phyloP scores from a whole-genome alignment of 2,329 filamentous ascomycete species.

The Talaromyces sp. region DNA sequence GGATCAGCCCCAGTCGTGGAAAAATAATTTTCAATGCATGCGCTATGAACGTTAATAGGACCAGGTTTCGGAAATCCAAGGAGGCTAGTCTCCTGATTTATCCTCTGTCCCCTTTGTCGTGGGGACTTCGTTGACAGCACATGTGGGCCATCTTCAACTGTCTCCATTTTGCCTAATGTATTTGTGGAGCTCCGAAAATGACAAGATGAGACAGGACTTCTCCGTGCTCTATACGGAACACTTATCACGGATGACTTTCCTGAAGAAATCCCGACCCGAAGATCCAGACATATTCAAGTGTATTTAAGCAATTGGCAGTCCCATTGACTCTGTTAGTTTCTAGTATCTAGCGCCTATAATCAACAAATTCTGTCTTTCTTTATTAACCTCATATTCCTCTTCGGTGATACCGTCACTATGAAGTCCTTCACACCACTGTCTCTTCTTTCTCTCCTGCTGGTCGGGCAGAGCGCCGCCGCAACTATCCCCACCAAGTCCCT shows the following conservation, averaged over 20 bases:
- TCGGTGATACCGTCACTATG: slow-evolving; percentile 31
- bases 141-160: background rate
- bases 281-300: background rate
- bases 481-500: slow-evolving; percentile 24
- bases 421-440: slow-evolving; percentile 28
- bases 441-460: slow-evolving; percentile 24
- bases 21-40: slow-evolving; percentile 5
- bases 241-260: slow-evolving; percentile 6
- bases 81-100: background rate
- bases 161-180: background rate
- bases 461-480: slow-evolving; percentile 28
- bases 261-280: background rate
- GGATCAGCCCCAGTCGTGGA: slow-evolving; percentile 15
- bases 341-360: too few species aligned
- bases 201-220: slow-evolving; percentile 21
- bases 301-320: background rate
- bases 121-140: background rate
- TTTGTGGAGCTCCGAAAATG: slow-evolving; percentile 4
- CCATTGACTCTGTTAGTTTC: background rate
- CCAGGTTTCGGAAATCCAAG: background rate
- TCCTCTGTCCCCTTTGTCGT: background rate
- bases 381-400: too few species aligned
- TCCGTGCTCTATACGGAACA: slow-evolving; percentile 23
- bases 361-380: too few species aligned
- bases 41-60: background rate